Conservation (phyloP, 805 yeast species). For the Yarrowia sp. region DNA sequence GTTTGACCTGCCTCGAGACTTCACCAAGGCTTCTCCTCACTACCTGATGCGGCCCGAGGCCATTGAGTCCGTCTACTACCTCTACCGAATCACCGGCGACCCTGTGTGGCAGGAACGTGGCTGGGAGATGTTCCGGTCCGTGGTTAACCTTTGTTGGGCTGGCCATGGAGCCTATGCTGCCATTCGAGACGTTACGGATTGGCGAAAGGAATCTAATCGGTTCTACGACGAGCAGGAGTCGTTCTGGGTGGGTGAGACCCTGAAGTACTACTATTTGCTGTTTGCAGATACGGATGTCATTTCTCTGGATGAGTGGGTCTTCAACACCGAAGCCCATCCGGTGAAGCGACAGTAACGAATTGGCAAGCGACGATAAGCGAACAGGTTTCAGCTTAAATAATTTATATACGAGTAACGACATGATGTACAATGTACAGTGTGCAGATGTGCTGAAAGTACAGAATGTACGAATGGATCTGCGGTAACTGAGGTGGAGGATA, state of each 20-base stretch:
- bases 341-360: conserved; percentile 45
- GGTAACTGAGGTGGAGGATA: no score
- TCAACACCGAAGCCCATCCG: conserved; percentile 71
- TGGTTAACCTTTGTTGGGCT: conserved; percentile 45
- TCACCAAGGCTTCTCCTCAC: conserved; percentile 47
- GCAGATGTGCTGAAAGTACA: no score
- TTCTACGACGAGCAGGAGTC: conserved; percentile 55
- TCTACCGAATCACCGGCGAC: conserved; percentile 69
- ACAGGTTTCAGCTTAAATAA: background rate
- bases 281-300: conserved; percentile 55
- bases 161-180: conserved; percentile 50
- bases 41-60: conserved; percentile 66
- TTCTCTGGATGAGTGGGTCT: conserved; percentile 61
- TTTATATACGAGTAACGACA: conserved; percentile 1
- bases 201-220: conserved; percentile 40
- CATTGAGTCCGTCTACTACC: conserved; percentile 64
- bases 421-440: no score
- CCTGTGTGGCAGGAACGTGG: conserved; percentile 63
- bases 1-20: conserved; percentile 44
- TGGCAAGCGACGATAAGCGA: background rate
- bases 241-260: conserved; percentile 65
- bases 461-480: no score
- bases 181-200: conserved; percentile 52
- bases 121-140: conserved; percentile 55
- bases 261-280: conserved; percentile 62